phyloP scores from a whole-genome alignment of 1,139 yeast species.

The Candida glucosophila region DNA sequence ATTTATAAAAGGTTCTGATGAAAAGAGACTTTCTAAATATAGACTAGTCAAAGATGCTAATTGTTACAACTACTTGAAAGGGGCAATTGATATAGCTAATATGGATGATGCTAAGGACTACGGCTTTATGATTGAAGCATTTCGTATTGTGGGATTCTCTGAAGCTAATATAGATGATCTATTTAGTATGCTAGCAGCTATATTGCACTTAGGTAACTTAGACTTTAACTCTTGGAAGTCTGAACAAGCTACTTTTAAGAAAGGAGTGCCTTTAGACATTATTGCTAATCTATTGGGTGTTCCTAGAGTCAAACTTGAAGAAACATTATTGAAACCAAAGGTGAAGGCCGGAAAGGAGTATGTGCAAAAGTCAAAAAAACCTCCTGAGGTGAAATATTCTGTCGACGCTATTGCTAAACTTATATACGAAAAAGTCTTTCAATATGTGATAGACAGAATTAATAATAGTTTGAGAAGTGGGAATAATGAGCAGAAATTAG shows the following conservation, averaged over 20 bases:
- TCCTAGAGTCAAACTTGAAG: constrained; percentile 45
- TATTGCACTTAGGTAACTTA: constrained; percentile 81
- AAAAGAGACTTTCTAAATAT: constrained; percentile 38
- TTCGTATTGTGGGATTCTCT: constrained; percentile 65
- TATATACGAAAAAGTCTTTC: constrained; percentile 77
- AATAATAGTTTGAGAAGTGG: constrained; percentile 52
- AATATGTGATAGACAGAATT: constrained; percentile 65
- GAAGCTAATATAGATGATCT: constrained; percentile 48
- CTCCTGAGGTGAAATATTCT: constrained; percentile 72
- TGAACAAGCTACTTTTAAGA: constrained; percentile 71
- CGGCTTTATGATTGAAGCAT: constrained; percentile 50
- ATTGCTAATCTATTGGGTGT: constrained; percentile 64
- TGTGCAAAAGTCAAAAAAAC: constrained; percentile 72
- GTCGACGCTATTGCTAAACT: constrained; percentile 86
- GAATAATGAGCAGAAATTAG: constrained; percentile 17
- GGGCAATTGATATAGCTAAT: constrained; percentile 48
- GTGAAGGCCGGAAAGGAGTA: constrained; percentile 89
- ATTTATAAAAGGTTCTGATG: constrained; percentile 59
- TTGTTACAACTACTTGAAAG: constrained; percentile 47
- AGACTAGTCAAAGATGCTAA: constrained; percentile 38
- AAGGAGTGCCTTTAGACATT: constrained; percentile 43
- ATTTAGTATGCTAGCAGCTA: constrained; percentile 62
- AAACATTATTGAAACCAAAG: constrained; percentile 59
- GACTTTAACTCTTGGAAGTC: constrained; percentile 63
- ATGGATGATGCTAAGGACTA: constrained; percentile 73